Conservation (phyloP, 1,139 yeast genomes). For the Candida glucosophila region DNA sequence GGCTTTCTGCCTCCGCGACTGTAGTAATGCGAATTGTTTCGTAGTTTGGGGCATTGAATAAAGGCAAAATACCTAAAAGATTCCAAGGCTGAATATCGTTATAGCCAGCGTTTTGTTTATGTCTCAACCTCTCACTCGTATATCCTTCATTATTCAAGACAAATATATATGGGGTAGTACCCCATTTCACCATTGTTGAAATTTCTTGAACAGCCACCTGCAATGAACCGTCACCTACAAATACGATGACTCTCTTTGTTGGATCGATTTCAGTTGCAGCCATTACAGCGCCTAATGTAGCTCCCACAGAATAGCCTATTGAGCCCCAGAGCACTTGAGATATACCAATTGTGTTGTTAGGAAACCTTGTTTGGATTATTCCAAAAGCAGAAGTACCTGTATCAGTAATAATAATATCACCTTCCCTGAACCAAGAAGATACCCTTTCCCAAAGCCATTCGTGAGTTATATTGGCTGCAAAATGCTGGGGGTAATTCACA, state of each 20-base stretch:
- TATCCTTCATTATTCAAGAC: conserved; percentile 82
- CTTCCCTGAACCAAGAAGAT: conserved; percentile 66
- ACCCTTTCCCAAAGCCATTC: conserved; percentile 78
- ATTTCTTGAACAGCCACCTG: conserved; percentile 86
- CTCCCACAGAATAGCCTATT: conserved; percentile 82
- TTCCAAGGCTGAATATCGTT: conserved; percentile 82
- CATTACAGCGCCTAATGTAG: conserved; percentile 76
- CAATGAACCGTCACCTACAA: conserved; percentile 86
- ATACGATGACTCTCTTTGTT: conserved; percentile 63
- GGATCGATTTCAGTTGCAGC: conserved; percentile 73
- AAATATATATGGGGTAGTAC: conserved; percentile 76
- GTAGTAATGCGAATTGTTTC: conserved; percentile 50
- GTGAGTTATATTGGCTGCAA: conserved; percentile 42
- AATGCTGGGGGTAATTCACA: conserved; percentile 21
- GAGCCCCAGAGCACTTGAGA: conserved; percentile 91
- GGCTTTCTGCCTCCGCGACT: conserved; percentile 56
- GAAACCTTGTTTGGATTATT: conserved; percentile 71
- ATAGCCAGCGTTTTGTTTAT: conserved; percentile 68
- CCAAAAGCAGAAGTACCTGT: conserved; percentile 92
- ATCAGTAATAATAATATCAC: conserved; percentile 76
- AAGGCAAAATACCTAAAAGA: conserved; percentile 56
- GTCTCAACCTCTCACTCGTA: conserved; percentile 84
- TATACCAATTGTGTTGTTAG: conserved; percentile 63
- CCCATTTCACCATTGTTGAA: conserved; percentile 77
- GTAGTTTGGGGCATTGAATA: conserved; percentile 62